Evolutionary conservation across 352 stramenopile genomes (phyloP).

Genomic region (Aphanomyces invadans): DNA sequence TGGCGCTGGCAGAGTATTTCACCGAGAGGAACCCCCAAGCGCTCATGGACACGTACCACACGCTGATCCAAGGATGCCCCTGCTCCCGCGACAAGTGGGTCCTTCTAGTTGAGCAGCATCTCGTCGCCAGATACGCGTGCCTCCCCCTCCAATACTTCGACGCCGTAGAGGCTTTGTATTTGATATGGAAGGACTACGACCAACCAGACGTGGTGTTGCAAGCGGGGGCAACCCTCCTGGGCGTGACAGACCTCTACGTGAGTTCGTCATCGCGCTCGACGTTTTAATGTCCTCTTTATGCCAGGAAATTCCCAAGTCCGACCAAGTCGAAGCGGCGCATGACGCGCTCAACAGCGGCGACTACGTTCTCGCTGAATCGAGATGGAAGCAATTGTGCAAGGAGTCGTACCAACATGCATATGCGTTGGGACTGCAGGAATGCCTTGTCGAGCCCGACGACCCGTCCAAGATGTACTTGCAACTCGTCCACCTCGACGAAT

Average conservation of each 20-base stretch:
- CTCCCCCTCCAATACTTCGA: background rate
- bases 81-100: background rate
- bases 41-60: background rate
- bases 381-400: slow-evolving; percentile 6
- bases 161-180: background rate
- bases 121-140: background rate
- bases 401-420: background rate
- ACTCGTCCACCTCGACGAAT: slow-evolving; percentile 1
- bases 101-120: background rate
- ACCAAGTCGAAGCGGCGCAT: background rate
- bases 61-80: background rate
- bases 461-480: slow-evolving; percentile 24
- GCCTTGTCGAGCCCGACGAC: background rate
- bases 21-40: background rate
- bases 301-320: background rate
- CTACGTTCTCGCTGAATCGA: background rate
- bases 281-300: too few species aligned
- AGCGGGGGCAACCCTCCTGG: background rate
- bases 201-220: background rate
- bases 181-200: background rate
- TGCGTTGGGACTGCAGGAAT: background rate
- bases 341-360: background rate
- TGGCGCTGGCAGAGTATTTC: background rate
- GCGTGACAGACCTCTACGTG: background rate
- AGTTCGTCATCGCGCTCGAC: too few species aligned